Evolutionary conservation across 306 rosid species (phyloP).

Genomic region (Malus sieversii): DNA sequence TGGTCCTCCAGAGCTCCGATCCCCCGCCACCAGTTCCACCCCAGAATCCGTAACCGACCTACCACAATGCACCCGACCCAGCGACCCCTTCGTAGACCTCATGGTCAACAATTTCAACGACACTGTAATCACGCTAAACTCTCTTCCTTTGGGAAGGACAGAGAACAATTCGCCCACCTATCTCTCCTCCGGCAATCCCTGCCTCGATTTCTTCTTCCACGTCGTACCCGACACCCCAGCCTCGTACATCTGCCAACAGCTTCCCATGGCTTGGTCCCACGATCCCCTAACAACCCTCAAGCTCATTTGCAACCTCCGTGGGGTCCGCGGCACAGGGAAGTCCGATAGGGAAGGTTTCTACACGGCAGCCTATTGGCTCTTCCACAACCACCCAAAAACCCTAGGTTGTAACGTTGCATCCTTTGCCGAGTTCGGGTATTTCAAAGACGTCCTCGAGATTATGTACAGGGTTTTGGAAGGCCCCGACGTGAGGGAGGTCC

Average conservation of each 20-base stretch:
- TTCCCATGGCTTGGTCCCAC: slow-evolving; percentile 37
- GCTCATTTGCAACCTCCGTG: slow-evolving; percentile 55
- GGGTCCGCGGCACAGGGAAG: slow-evolving; percentile 61
- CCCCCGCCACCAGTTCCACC: neutral
- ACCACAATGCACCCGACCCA: slow-evolving; percentile 5
- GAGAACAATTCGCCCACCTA: slow-evolving; percentile 38
- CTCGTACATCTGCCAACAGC: slow-evolving; percentile 6
- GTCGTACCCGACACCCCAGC: slow-evolving; percentile 44
- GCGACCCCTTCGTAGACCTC: slow-evolving; percentile 28
- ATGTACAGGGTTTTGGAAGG: slow-evolving; percentile 52
- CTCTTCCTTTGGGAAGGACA: slow-evolving; percentile 19
- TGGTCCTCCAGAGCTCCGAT: slow-evolving; percentile 55
- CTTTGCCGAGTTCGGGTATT: slow-evolving; percentile 52
- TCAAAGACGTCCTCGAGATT: slow-evolving; percentile 66
- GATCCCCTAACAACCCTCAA: slow-evolving; percentile 50
- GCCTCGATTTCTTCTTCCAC: slow-evolving; percentile 60
- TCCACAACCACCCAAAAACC: slow-evolving; percentile 53
- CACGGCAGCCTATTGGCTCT: slow-evolving; percentile 46
- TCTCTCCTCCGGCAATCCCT: slow-evolving; percentile 49
- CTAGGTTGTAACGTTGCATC: slow-evolving; percentile 42
- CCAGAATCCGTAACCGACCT: neutral
- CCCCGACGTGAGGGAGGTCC: neutral
- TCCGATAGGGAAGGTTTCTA: slow-evolving; percentile 39
- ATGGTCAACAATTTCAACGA: slow-evolving; percentile 34
- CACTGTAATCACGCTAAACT: neutral